Percentiles rank a stretch among this genome's conserved stretches.
These are phyloP conservation scores for Sporobolomyces roseus DNA, from an alignment of 768 basidiomycete species.

Conservation along the genomic window DNA sequence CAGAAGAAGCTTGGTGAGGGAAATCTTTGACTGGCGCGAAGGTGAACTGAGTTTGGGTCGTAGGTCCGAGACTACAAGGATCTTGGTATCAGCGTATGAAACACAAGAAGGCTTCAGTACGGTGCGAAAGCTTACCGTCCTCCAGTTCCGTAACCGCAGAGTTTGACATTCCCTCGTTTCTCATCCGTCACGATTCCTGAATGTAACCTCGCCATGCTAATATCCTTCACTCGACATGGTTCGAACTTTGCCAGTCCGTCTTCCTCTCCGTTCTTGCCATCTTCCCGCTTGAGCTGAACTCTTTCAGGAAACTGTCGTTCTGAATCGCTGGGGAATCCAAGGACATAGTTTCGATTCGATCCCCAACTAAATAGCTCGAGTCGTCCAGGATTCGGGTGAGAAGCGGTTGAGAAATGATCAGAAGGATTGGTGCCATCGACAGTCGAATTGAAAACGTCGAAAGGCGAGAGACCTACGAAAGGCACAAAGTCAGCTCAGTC, in stretches of 20 bases:
- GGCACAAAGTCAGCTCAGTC: background rate
- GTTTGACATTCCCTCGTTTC: constrained; percentile 63
- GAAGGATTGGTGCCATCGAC: constrained; percentile 66
- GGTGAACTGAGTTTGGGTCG: constrained; percentile 72
- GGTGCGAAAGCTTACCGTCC: constrained; percentile 60
- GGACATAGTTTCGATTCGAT: constrained; percentile 75
- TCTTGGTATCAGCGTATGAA: no score
- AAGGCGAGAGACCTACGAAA: constrained; percentile 65
- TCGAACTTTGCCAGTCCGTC: constrained; percentile 56
- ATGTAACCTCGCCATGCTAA: constrained; percentile 82
- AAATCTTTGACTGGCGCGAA: constrained; percentile 63
- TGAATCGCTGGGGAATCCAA: constrained; percentile 75
- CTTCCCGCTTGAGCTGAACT: constrained; percentile 55
- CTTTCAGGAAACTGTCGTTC: constrained; percentile 77
- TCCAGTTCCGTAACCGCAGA: constrained; percentile 85
- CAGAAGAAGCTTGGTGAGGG: constrained; percentile 57
- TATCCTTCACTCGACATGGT: constrained; percentile 61
- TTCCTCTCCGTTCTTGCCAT: constrained; percentile 10
- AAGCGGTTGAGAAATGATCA: constrained; percentile 31
- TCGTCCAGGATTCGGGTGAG: constrained; percentile 41
- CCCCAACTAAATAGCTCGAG: constrained; percentile 84
- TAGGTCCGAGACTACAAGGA: constrained; percentile 71
- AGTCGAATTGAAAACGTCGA: constrained; percentile 89
- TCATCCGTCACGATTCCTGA: constrained; percentile 75
- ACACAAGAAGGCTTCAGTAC: background rate